Conservation (phyloP, 1,139 yeast genomes). For the Saccharomycopsis phalli region DNA sequence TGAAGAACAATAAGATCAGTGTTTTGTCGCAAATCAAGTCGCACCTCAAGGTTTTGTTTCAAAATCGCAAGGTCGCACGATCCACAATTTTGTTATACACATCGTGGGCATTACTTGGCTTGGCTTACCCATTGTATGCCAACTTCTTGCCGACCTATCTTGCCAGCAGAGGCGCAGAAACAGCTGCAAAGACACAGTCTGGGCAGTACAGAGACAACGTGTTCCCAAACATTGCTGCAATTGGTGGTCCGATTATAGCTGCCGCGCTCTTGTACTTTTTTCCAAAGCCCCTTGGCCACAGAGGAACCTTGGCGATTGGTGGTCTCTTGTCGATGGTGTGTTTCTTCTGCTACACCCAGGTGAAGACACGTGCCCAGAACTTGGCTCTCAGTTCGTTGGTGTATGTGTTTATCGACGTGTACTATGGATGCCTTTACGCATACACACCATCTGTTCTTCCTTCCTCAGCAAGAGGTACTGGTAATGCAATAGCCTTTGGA, state of each 20-base stretch:
- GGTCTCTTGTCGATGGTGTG: slow-evolving; percentile 45
- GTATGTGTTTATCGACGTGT: slow-evolving; percentile 37
- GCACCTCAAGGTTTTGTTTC: slow-evolving; percentile 33
- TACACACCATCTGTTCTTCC: slow-evolving; percentile 49
- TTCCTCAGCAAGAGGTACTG: slow-evolving; percentile 44
- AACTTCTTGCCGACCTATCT: slow-evolving; percentile 43
- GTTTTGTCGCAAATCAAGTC: slow-evolving; percentile 19
- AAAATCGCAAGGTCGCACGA: slow-evolving; percentile 31
- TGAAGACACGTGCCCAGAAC: slow-evolving; percentile 40
- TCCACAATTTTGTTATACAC: slow-evolving; percentile 35
- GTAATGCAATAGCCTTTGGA: slow-evolving; percentile 38
- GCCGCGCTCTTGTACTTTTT: slow-evolving; percentile 34
- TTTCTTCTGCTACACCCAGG: slow-evolving; percentile 49
- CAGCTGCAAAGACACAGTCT: slow-evolving; percentile 34
- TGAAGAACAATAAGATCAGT: slow-evolving; percentile 1
- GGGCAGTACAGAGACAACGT: slow-evolving; percentile 48
- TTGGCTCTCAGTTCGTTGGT: slow-evolving; percentile 46
- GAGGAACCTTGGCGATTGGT: slow-evolving; percentile 48
- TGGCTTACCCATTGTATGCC: slow-evolving; percentile 43
- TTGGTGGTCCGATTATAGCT: slow-evolving; percentile 51
- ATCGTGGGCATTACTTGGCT: slow-evolving; percentile 45
- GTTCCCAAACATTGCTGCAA: slow-evolving; percentile 41
- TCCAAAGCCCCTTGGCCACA: slow-evolving; percentile 40
- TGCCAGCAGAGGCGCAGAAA: slow-evolving; percentile 38
- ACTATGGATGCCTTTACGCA: slow-evolving; percentile 42